These are phyloP conservation scores for Aspergillus phoenicis DNA, from an alignment of 2,329 filamentous ascomycete genomes.

Conservation along the genomic window DNA sequence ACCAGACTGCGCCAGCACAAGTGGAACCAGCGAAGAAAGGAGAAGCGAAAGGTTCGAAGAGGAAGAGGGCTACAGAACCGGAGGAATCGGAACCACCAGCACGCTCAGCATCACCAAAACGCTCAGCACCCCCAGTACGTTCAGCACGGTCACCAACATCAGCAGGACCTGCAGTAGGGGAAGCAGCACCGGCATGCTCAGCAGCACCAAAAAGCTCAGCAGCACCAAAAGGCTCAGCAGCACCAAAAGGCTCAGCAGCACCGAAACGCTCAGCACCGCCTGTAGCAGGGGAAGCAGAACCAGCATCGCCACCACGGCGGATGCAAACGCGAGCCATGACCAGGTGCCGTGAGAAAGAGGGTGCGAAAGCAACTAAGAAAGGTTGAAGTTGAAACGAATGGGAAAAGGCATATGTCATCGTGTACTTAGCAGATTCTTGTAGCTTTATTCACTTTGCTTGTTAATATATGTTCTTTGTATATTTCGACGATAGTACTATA, in stretches of 20 bases:
- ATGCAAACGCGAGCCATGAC: neutral
- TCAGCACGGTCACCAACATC: no score
- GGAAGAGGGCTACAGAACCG: no score
- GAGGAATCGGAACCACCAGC: no score
- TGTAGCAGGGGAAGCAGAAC: neutral
- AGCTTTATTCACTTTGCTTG: neutral
- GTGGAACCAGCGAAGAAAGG: no score
- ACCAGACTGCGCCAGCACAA: no score
- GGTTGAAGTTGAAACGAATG: neutral
- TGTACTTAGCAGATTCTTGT: neutral
- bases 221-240: no score
- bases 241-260: no score
- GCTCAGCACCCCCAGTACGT: no score
- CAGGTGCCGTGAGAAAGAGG: neutral
- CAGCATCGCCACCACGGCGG: slow-evolving; percentile 8
- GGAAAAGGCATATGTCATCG: neutral
- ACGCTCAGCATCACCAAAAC: no score
- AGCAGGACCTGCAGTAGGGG: neutral
- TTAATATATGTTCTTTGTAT: neutral
- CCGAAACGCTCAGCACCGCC: no score
- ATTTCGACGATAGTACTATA: neutral
- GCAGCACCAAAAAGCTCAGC: no score
- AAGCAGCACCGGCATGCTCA: neutral
- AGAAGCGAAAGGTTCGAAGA: no score
- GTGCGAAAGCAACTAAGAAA: neutral